Percentiles rank a stretch among this genome's conserved stretches.
These are phyloP conservation scores for Digitaria exilis DNA, from an alignment of 202 grass and related monocot genomes.

Conservation along the genomic window DNA sequence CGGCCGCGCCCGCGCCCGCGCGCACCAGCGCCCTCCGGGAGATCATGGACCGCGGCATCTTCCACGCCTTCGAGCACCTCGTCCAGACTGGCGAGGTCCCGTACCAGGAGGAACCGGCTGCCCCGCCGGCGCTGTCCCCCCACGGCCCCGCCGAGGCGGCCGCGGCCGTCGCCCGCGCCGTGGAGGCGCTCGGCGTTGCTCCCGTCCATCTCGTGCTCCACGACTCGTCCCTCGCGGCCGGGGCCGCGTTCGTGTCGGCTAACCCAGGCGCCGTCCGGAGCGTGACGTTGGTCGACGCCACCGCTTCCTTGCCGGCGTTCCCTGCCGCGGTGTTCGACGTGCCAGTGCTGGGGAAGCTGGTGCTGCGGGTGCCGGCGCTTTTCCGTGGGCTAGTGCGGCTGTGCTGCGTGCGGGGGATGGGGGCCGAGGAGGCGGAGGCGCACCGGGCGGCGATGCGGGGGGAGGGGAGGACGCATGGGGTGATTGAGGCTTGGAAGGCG, in stretches of 20 bases:
- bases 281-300: conserved; percentile 64
- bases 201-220: conserved; percentile 86
- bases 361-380: conserved; percentile 58
- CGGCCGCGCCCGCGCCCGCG: not conserved
- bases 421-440: conserved; percentile 42
- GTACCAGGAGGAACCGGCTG: conserved; percentile 49
- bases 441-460: conserved; percentile 54
- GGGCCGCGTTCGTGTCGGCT: conserved; percentile 54
- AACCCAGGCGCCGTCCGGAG: conserved; percentile 57
- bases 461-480: conserved; percentile 49
- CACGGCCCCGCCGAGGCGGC: conserved; percentile 55
- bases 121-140: conserved; percentile 9
- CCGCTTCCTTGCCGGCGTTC: conserved; percentile 60
- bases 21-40: conserved; percentile 46
- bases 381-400: conserved; percentile 68
- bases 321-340: conserved; percentile 60
- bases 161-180: conserved; percentile 45
- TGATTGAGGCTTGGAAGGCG: conserved; percentile 66
- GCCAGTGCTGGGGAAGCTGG: conserved; percentile 55
- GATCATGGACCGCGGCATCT: conserved; percentile 76
- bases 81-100: conserved; percentile 79
- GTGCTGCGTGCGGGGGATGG: conserved; percentile 63
- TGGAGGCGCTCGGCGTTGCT: conserved; percentile 54
- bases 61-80: conserved; percentile 91
- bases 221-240: conserved; percentile 66